Percentiles rank a stretch among this genome's conserved stretches.
phyloP scores from a whole-genome alignment of 2,329 filamentous ascomycete genomes.

The Pyricularia pennisetigena region DNA sequence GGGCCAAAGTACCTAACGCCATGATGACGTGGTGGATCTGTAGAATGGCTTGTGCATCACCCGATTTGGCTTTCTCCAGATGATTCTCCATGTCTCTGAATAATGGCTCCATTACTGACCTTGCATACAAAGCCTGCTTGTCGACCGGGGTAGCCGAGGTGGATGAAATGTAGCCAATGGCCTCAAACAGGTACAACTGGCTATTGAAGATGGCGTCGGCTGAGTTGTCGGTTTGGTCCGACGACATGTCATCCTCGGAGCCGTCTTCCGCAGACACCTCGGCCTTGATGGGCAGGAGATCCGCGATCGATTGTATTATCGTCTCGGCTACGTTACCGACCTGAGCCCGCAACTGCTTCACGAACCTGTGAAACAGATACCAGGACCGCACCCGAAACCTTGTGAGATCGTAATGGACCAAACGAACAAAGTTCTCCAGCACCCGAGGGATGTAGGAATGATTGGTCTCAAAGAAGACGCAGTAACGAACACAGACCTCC shows the following conservation, averaged over 20 bases:
- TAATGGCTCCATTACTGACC: conserved; percentile 80
- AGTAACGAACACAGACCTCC: conserved; percentile 95
- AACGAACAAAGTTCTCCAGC: conserved; percentile 80
- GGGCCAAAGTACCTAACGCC: conserved; percentile 85
- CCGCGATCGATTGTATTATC: conserved; percentile 80
- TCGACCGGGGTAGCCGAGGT: conserved; percentile 66
- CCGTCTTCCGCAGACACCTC: conserved; percentile 70
- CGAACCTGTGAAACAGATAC: conserved; percentile 92
- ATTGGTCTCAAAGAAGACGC: conserved; percentile 82
- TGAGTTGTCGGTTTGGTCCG: conserved; percentile 81
- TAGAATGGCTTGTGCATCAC: conserved; percentile 71
- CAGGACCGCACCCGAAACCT: conserved; percentile 86
- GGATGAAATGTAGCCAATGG: conserved; percentile 86
- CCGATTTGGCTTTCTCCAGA: conserved; percentile 63
- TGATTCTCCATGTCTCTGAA: conserved; percentile 83
- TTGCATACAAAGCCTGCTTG: conserved; percentile 79
- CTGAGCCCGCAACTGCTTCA: conserved; percentile 75
- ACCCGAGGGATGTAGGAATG: conserved; percentile 73
- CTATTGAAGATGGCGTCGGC: conserved; percentile 86
- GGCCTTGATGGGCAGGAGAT: conserved; percentile 83
- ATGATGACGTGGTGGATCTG: conserved; percentile 96
- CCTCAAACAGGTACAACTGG: conserved; percentile 90
- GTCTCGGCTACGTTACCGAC: conserved; percentile 85
- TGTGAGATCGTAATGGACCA: conserved; percentile 80
- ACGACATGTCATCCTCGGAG: conserved; percentile 82